Evolutionary conservation across 495 filamentous ascomycete genomes (phyloP).

Genomic region (Sporormia fimetaria): DNA sequence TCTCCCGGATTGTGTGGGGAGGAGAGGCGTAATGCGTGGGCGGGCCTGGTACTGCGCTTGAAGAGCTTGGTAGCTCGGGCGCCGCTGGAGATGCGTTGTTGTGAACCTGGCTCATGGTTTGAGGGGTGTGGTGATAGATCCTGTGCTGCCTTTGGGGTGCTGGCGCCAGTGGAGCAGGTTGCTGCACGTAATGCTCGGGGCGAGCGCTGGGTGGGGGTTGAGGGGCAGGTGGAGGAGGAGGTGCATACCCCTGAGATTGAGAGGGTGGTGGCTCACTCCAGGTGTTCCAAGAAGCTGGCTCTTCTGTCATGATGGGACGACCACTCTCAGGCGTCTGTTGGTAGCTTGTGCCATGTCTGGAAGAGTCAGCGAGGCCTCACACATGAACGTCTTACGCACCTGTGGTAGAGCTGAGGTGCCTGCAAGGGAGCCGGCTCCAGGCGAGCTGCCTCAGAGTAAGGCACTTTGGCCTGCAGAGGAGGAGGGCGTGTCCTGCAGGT

Average conservation of each 20-base stretch:
- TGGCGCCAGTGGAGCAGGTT: slow-evolving; percentile 2
- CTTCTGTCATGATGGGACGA: slow-evolving; percentile 38
- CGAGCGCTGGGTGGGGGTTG: slow-evolving; percentile 7
- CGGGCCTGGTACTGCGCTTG: slow-evolving; percentile 4
- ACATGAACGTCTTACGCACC: no score
- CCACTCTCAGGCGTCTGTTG: no score
- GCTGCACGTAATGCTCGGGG: slow-evolving; percentile 11
- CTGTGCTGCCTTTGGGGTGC: slow-evolving; percentile 7
- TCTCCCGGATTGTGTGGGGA: slow-evolving; percentile 32
- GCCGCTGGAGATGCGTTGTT: slow-evolving; percentile 13
- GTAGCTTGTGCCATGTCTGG: slow-evolving; percentile 16
- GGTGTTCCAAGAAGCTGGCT: slow-evolving; percentile 26
- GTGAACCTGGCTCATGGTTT: slow-evolving; percentile 18
- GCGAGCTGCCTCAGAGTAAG: no score
- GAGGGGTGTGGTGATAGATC: slow-evolving; percentile 17
- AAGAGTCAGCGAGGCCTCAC: no score
- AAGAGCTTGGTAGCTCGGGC: slow-evolving; percentile 20
- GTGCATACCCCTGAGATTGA: slow-evolving; percentile 5
- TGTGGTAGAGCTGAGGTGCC: slow-evolving; percentile 17
- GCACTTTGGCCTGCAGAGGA: slow-evolving; percentile 76
- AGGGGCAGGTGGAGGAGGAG: slow-evolving; percentile 7
- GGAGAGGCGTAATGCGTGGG: slow-evolving; percentile 22
- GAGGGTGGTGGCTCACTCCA: slow-evolving; percentile 18
- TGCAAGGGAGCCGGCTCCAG: no score
- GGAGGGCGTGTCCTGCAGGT: slow-evolving; percentile 49